Conservation (phyloP, 495 filamentous ascomycete species). For the Aspergillus conjunctus region DNA sequence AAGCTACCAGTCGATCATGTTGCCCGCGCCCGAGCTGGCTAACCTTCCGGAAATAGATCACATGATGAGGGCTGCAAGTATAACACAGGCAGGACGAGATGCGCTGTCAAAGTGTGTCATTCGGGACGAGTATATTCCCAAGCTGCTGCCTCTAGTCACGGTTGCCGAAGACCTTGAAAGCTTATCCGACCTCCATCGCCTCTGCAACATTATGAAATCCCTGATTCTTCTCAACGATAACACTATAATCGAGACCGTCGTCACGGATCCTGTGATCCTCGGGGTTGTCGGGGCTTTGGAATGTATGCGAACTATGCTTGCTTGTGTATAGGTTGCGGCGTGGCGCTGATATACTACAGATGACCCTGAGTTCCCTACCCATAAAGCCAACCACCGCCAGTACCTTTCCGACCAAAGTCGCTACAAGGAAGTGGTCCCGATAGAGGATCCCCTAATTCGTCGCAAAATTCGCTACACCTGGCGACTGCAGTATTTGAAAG, state of each 20-base stretch:
- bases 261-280: conserved; percentile 83
- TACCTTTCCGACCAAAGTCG: conserved; percentile 85
- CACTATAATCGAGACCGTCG: conserved; percentile 87
- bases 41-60: conserved; percentile 82
- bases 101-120: conserved; percentile 88
- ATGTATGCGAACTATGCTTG: conserved; percentile 52
- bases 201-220: conserved; percentile 98
- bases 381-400: conserved; percentile 96
- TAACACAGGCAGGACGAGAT: conserved; percentile 76
- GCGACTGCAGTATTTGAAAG: conserved; percentile 96
- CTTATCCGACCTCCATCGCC: conserved; percentile 76
- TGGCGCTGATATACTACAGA: conserved; percentile 49
- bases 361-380: conserved; percentile 96
- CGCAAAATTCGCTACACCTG: conserved; percentile 96
- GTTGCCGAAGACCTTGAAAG: conserved; percentile 91
- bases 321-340: not conserved
- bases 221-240: conserved; percentile 94
- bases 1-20: conserved; percentile 62
- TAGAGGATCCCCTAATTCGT: conserved; percentile 75
- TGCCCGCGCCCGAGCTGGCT: conserved; percentile 77
- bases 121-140: conserved; percentile 79
- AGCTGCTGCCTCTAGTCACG: conserved; percentile 80
- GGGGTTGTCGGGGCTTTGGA: conserved; percentile 96
- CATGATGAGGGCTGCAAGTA: conserved; percentile 73
- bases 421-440: conserved; percentile 95